These are phyloP conservation scores for Xylaria sp. DNA, from an alignment of 2,329 filamentous ascomycete species.

Conservation along the genomic window DNA sequence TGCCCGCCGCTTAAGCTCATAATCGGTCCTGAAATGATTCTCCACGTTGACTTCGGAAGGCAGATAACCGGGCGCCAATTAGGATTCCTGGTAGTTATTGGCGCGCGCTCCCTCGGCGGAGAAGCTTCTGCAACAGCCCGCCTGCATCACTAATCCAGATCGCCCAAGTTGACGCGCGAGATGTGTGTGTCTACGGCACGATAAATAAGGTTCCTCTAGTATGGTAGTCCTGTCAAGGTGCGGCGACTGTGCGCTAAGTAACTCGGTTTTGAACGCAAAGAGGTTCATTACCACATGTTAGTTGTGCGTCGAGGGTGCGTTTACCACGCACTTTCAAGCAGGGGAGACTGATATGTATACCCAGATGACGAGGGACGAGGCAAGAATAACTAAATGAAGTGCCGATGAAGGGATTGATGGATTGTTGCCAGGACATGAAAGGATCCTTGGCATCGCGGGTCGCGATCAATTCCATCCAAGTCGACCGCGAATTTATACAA, in stretches of 20 bases:
- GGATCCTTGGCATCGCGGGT: neutral
- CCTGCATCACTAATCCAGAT: too few relatives aligned
- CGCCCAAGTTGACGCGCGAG: too few relatives aligned
- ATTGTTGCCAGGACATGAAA: slow-evolving; percentile 11
- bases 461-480: slow-evolving; percentile 12
- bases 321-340: neutral
- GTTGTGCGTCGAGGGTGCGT: slow-evolving; percentile 3
- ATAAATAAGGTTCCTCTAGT: too few relatives aligned
- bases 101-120: too few relatives aligned
- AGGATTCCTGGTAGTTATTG: too few relatives aligned
- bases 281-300: neutral
- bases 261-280: slow-evolving; percentile 7
- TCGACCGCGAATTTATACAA: slow-evolving; percentile 26
- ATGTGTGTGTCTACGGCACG: too few relatives aligned
- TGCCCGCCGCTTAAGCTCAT: too few relatives aligned
- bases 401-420: slow-evolving; percentile 6
- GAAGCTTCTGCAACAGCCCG: too few relatives aligned
- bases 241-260: neutral
- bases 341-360: slow-evolving; percentile 20
- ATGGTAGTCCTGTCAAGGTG: too few relatives aligned
- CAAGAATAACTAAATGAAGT: neutral
- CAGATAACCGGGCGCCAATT: too few relatives aligned
- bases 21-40: too few relatives aligned
- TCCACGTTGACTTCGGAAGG: too few relatives aligned
- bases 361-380: slow-evolving; percentile 2